These are phyloP conservation scores for Blastomyces gilchristii DNA, from an alignment of 2,329 filamentous ascomycete species.

Conservation along the genomic window DNA sequence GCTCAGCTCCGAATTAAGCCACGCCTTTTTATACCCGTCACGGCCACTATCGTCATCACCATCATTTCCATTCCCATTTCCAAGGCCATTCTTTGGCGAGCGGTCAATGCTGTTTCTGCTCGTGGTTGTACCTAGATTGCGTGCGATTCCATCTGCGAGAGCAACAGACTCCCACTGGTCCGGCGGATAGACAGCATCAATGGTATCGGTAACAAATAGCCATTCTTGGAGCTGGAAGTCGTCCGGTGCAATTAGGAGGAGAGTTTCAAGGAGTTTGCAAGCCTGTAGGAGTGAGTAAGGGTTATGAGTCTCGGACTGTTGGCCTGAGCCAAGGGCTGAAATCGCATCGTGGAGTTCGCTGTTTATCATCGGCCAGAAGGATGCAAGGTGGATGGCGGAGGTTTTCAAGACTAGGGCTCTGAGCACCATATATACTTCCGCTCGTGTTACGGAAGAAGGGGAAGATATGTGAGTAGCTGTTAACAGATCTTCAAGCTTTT, in stretches of 20 bases:
- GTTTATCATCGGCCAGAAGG: conserved; percentile 84
- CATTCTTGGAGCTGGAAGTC: conserved; percentile 98
- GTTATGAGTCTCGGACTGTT: conserved; percentile 65
- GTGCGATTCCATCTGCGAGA: conserved; percentile 73
- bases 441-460: conserved; percentile 77
- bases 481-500: conserved; percentile 79
- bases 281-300: conserved; percentile 73
- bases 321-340: conserved; percentile 59
- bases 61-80: not conserved
- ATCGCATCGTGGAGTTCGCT: conserved; percentile 73
- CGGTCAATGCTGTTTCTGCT: not conserved
- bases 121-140: conserved; percentile 52
- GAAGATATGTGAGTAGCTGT: conserved; percentile 77
- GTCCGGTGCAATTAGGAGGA: conserved; percentile 79
- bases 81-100: not conserved
- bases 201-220: conserved; percentile 94
- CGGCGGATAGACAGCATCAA: conserved; percentile 85
- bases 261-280: conserved; percentile 81
- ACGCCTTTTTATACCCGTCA: conserved; percentile 30
- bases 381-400: conserved; percentile 66
- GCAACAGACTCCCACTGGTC: conserved; percentile 58
- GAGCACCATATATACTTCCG: conserved; percentile 81
- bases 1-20: conserved; percentile 39
- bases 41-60: conserved; percentile 12
- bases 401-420: conserved; percentile 72